Percentiles rank a stretch among this genome's conserved stretches.
Evolutionary conservation across 164 flowering plant species (phyloP).

Genomic region (Pachysandra terminalis): DNA sequence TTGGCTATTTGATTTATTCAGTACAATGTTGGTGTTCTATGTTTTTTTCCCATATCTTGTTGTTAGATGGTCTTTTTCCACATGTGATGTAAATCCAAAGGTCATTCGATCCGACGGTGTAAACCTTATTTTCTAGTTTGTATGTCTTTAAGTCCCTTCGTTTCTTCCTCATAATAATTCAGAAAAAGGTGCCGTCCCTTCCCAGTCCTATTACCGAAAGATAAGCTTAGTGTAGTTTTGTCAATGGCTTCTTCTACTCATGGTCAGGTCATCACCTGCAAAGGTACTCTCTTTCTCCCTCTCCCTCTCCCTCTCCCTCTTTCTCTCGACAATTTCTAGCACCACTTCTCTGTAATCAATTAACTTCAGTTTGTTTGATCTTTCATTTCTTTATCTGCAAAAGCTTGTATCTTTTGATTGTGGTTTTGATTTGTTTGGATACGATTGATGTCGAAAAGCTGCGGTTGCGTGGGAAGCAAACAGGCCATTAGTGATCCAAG

Average conservation of each 20-base stretch:
- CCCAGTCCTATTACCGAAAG: too few relatives aligned
- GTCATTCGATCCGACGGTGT: too few relatives aligned
- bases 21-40: too few relatives aligned
- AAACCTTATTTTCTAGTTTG: too few relatives aligned
- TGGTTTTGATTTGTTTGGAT: background rate
- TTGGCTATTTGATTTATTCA: too few relatives aligned
- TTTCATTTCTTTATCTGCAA: slow-evolving; percentile 1
- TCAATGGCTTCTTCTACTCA: slow-evolving; percentile 58
- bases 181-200: too few relatives aligned
- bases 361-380: background rate
- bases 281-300: slow-evolving; percentile 52
- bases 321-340: background rate
- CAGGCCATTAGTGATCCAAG: slow-evolving; percentile 74
- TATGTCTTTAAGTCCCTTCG: too few relatives aligned
- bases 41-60: too few relatives aligned
- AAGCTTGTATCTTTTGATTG: background rate
- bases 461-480: slow-evolving; percentile 98
- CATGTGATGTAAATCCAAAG: too few relatives aligned
- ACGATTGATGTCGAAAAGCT: slow-evolving; percentile 40
- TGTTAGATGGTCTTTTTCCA: too few relatives aligned
- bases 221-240: too few relatives aligned
- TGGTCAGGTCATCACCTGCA: slow-evolving; percentile 97
- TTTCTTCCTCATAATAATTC: too few relatives aligned
- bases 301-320: background rate
- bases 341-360: background rate